Base-by-base conservation (phyloP, 2,329 filamentous ascomycete genomes). In the Alternaria ethzedia region DNA sequence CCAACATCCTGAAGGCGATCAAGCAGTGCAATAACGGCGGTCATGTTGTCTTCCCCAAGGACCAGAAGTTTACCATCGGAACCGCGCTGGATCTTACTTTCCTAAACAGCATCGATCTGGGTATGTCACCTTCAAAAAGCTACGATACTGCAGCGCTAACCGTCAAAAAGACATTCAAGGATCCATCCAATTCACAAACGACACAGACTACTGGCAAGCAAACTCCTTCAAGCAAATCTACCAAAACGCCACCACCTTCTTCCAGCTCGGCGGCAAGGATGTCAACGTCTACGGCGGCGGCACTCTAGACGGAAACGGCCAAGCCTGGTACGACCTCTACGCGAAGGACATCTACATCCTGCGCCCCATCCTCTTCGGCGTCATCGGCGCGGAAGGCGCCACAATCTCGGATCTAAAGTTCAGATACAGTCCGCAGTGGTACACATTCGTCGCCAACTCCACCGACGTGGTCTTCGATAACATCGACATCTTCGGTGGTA, bases 221-320 rank as follows among this genome's bases (percentile, higher is more conserved):
- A 84, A 91, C 70, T 83, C 85, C 45, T 91, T 91, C 82, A 85
- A 85, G 59, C 88, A 89, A 25, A 82, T 80, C 6, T 92, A 87
- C 79, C 90, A 92, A 70, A 90, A 91, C 65, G 85, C 86, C 6
- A 89, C 87, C 1, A 87, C 87, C 2, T 91, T 91, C 82, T 91
- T 89, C 83, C 85, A 88, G 73, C 83, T 90, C 41, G 89, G 89
- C 44, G 90, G 90, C 28, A 81, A 85, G 20, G 88, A 87, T 77
- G 87, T 92, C 11, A 89, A 91, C 61, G 84, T 92, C 49, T 92
- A 90, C 64, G 90, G 90, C 0, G 87, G 86, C 15, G 87, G 88
- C 46, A 87, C 83, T 10, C 77, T 90, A 9, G 85, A 91, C 70
- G 90, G 90, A 15, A 89, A 88, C 60, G 88, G 88, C 0, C 87